Conservation (phyloP, 176 grass and related monocot genomes). For the Saccharum spontaneum region DNA sequence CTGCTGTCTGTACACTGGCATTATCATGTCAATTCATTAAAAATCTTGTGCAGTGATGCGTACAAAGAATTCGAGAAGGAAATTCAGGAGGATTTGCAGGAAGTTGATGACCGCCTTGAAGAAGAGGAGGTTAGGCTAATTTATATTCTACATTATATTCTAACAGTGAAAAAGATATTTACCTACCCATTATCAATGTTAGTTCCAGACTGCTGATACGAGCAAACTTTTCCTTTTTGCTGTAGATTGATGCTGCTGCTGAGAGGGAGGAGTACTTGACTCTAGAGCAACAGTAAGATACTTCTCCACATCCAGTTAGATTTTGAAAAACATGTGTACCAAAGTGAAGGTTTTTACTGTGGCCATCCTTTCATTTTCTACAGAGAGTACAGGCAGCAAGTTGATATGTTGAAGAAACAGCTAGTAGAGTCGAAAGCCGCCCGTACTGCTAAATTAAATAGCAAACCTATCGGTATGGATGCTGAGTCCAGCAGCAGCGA, state of each 20-base stretch:
- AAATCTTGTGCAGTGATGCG: slow-evolving; percentile 50
- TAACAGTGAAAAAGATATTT: neutral
- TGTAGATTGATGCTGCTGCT: slow-evolving; percentile 95
- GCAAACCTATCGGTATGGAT: slow-evolving; percentile 39
- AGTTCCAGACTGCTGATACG: slow-evolving; percentile 15
- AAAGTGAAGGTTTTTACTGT: slow-evolving; percentile 8
- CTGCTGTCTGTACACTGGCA: neutral
- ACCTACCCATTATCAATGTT: neutral
- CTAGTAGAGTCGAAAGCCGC: slow-evolving; percentile 40
- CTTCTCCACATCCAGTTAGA: neutral
- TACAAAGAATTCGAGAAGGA: slow-evolving; percentile 99
- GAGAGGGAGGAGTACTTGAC: slow-evolving; percentile 81
- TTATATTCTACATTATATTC: slow-evolving; percentile 8
- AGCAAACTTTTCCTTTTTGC: slow-evolving; percentile 9
- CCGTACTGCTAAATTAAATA: slow-evolving; percentile 39
- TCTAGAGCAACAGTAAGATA: slow-evolving; percentile 74
- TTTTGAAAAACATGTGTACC: slow-evolving; percentile 13
- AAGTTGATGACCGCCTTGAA: slow-evolving; percentile 67
- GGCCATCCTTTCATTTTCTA: slow-evolving; percentile 18
- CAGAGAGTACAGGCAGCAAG: slow-evolving; percentile 51
- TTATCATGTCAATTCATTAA: slow-evolving; percentile 22
- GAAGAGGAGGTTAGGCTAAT: slow-evolving; percentile 76
- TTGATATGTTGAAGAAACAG: slow-evolving; percentile 59
- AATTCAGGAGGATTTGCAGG: slow-evolving; percentile 88
- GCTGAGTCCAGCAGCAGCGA: slow-evolving; percentile 46